A percentile compares a stretch with the other conserved stretches of the same genome.
These are phyloP conservation scores for Croton setiger DNA, from an alignment of 441 rosid genomes.

Conservation along the genomic window DNA sequence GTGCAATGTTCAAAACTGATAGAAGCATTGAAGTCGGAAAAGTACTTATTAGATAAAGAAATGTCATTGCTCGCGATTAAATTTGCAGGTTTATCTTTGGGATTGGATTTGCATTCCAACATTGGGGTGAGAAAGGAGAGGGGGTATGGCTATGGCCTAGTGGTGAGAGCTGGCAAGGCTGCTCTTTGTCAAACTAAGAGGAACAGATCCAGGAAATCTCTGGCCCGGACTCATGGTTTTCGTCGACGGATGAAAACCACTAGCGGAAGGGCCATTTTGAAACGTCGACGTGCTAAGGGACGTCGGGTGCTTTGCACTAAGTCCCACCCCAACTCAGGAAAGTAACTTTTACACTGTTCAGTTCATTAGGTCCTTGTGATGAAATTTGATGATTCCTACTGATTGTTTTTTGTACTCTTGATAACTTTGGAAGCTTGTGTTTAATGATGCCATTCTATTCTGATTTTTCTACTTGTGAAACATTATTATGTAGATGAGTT, in stretches of 20 bases:
- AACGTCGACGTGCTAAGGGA: slow-evolving; percentile 92
- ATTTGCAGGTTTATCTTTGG: slow-evolving; percentile 62
- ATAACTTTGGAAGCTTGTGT: slow-evolving; percentile 14
- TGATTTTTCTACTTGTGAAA: slow-evolving; percentile 1
- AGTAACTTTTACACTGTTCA: slow-evolving; percentile 25
- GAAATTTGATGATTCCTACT: slow-evolving; percentile 4
- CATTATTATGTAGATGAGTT: background rate
- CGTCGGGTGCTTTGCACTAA: slow-evolving; percentile 84
- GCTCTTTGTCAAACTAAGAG: slow-evolving; percentile 88
- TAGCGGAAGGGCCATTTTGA: slow-evolving; percentile 74
- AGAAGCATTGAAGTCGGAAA: background rate
- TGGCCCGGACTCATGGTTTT: slow-evolving; percentile 93
- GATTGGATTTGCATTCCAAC: slow-evolving; percentile 42
- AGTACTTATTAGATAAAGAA: background rate
- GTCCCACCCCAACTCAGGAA: slow-evolving; percentile 78
- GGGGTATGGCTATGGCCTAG: slow-evolving; percentile 56
- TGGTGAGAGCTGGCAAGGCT: slow-evolving; percentile 90
- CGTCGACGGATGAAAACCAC: slow-evolving; percentile 87
- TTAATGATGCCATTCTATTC: background rate
- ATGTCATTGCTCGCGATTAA: slow-evolving; percentile 5
- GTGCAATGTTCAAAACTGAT: background rate
- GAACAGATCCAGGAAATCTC: slow-evolving; percentile 87
- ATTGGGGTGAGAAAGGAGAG: slow-evolving; percentile 31
- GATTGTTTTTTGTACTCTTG: slow-evolving; percentile 15
- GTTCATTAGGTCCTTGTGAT: slow-evolving; percentile 11